Evolutionary conservation across 1,284 basidiomycete genomes (phyloP).

Genomic region (Tremellales sp.): DNA sequence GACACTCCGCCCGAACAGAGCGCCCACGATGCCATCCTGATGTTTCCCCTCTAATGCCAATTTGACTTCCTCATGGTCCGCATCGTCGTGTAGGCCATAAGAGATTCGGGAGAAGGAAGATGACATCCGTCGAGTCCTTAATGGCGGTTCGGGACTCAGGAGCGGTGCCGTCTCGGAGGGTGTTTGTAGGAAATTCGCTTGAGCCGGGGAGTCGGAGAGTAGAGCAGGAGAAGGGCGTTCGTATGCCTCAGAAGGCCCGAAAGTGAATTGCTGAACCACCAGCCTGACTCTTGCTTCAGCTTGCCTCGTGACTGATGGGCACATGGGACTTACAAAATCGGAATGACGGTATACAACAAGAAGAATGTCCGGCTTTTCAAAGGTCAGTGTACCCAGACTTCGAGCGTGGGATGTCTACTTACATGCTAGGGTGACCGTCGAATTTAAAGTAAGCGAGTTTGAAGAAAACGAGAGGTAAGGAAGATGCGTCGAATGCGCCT

Average conservation of each 20-base stretch:
- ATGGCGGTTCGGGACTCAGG: neutral
- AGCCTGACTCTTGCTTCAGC: conserved; percentile 18
- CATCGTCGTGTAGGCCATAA: conserved; percentile 22
- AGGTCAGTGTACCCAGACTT: neutral
- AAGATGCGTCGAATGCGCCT: conserved; percentile 49
- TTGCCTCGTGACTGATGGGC: neutral
- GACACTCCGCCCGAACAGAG: conserved; percentile 36
- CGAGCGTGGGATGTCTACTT: neutral
- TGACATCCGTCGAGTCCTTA: neutral
- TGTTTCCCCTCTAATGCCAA: conserved; percentile 15
- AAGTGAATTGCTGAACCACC: conserved; percentile 37
- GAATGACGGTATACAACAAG: conserved; percentile 42
- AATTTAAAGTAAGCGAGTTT: conserved; percentile 29
- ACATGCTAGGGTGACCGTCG: conserved; percentile 15
- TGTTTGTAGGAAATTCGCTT: no score
- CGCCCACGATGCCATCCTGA: conserved; percentile 39
- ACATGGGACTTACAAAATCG: conserved; percentile 36
- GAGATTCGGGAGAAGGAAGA: conserved; percentile 24
- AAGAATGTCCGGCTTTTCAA: conserved; percentile 43
- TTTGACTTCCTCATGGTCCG: conserved; percentile 22
- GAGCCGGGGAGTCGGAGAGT: neutral
- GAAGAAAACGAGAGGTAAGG: conserved; percentile 43
- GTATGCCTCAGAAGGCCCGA: conserved; percentile 31
- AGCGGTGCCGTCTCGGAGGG: no score
- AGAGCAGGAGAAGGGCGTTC: conserved; percentile 6